A percentile compares a stretch with the other conserved stretches of the same genome.
These are phyloP conservation scores for Rhizophagus clarus DNA, from an alignment of 192 early-diverging fungal species.

Conservation along the genomic window DNA sequence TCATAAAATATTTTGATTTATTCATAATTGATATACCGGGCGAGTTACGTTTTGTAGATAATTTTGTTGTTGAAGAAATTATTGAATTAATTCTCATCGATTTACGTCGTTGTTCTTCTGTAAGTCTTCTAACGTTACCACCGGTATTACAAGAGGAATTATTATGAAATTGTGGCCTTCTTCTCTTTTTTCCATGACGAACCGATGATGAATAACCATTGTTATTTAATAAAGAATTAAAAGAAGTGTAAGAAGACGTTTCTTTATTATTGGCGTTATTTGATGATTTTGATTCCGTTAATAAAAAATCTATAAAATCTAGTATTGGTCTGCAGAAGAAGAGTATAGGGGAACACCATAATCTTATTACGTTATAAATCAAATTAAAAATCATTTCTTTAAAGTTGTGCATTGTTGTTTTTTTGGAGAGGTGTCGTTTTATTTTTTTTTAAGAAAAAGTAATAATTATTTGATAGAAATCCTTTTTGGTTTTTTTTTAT, in stretches of 20 bases:
- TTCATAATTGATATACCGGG: not conserved
- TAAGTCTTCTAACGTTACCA: not conserved
- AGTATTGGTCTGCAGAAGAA: not conserved
- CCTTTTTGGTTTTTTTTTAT: no score
- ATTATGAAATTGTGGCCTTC: not conserved
- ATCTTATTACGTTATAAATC: not conserved
- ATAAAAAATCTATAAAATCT: not conserved
- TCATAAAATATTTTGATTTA: not conserved
- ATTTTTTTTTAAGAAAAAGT: not conserved
- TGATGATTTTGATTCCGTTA: not conserved
- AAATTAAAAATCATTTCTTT: not conserved
- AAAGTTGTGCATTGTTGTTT: no score
- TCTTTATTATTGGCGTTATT: not conserved
- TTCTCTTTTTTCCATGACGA: slow-evolving; percentile 7
- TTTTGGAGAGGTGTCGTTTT: not conserved
- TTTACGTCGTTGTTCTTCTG: not conserved
- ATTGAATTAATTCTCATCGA: not conserved
- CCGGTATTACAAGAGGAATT: not conserved
- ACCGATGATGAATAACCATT: not conserved
- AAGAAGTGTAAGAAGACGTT: not conserved
- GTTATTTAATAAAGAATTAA: not conserved
- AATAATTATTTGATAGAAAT: not conserved
- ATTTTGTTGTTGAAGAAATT: not conserved
- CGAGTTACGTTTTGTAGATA: not conserved
- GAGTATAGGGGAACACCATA: not conserved